Percentiles rank a stretch among this genome's conserved stretches.
These are phyloP conservation scores for Fistulifera solaris DNA, from an alignment of 108 stramenopile genomes.

Conservation along the genomic window DNA sequence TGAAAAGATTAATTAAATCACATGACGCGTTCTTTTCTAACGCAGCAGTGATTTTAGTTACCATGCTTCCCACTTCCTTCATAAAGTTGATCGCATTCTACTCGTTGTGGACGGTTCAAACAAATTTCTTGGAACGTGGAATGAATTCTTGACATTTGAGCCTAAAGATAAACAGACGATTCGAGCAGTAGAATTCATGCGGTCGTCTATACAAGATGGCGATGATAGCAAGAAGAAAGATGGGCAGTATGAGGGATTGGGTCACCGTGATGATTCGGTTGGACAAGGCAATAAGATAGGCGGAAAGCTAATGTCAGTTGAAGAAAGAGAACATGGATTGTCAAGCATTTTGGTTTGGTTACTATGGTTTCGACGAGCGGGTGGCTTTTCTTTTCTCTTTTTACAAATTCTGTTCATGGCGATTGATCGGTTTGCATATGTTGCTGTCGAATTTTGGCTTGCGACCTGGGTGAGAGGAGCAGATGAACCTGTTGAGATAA, in stretches of 20 bases:
- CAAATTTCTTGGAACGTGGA: constrained; percentile 66
- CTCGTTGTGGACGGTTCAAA: constrained; percentile 58
- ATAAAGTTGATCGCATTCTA: constrained; percentile 59
- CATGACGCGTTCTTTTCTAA: constrained; percentile 32
- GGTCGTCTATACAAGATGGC: constrained; percentile 56
- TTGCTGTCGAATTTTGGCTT: constrained; percentile 79
- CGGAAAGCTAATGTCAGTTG: constrained; percentile 50
- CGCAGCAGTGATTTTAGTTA: constrained; percentile 79
- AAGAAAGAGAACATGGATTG: constrained; percentile 69
- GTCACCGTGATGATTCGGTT: neutral
- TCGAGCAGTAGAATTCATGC: constrained; percentile 62
- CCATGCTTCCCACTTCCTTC: constrained; percentile 85
- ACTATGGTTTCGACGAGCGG: constrained; percentile 75
- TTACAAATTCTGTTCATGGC: constrained; percentile 35
- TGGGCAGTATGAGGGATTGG: neutral
- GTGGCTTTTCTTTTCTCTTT: constrained; percentile 47
- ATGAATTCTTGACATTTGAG: constrained; percentile 26
- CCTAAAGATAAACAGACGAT: constrained; percentile 34
- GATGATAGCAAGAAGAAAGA: constrained; percentile 12
- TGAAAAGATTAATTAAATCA: constrained; percentile 59
- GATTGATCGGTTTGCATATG: constrained; percentile 68
- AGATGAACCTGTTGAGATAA: constrained; percentile 23
- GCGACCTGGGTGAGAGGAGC: constrained; percentile 64
- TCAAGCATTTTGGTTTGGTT: constrained; percentile 57
- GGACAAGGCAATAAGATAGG: constrained; percentile 7